Evolutionary conservation across 1,284 basidiomycete species (phyloP).

Genomic region (Leccinum griseonigrum): DNA sequence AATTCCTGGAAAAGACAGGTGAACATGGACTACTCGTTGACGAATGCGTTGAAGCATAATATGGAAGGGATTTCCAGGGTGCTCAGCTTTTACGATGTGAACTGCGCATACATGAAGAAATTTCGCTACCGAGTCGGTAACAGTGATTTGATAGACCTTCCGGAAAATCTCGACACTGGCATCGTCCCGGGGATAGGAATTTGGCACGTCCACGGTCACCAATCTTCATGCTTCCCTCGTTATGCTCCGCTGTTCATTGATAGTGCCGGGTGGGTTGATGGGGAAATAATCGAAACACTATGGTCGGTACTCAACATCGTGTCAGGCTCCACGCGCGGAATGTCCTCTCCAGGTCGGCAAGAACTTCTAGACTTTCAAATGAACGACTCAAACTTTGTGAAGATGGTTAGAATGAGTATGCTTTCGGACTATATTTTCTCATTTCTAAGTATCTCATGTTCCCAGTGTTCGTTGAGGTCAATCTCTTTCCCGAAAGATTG

Average conservation of each 20-base stretch:
- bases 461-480: neutral
- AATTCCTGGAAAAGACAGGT: constrained; percentile 9
- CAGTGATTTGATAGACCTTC: neutral
- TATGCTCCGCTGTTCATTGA: neutral
- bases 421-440: no score
- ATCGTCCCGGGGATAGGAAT: constrained; percentile 6
- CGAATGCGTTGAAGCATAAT: constrained; percentile 8
- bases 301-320: neutral
- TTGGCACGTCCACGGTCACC: constrained; percentile 14
- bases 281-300: neutral
- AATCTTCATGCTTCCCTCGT: constrained; percentile 1
- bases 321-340: neutral
- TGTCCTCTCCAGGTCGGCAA: neutral
- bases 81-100: constrained; percentile 13
- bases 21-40: constrained; percentile 24
- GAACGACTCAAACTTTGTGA: neutral
- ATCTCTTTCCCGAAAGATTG: neutral
- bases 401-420: neutral
- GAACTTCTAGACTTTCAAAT: neutral
- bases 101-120: constrained; percentile 12
- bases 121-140: neutral
- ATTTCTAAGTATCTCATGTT: neutral
- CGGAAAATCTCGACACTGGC: neutral
- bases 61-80: neutral
- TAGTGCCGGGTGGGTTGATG: neutral